Conservation (phyloP, 108 stramenopile genomes). For the Craspedostauros australis region DNA sequence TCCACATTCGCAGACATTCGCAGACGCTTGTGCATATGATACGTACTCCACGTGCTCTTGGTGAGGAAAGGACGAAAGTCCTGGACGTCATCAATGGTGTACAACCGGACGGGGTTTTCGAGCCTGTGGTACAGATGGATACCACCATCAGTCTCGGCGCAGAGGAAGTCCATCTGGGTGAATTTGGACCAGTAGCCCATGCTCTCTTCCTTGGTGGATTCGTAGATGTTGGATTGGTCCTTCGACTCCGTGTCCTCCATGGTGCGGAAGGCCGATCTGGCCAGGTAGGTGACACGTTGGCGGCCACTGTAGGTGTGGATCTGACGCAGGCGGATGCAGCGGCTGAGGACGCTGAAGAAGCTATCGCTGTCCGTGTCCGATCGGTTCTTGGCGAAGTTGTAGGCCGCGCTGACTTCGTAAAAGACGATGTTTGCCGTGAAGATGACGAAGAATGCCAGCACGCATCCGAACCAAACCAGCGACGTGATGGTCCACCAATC, state of each 20-base stretch:
- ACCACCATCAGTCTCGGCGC: too few relatives aligned
- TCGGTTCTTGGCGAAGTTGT: constrained; percentile 2
- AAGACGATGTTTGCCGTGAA: constrained; percentile 33
- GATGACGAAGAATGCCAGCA: constrained; percentile 21
- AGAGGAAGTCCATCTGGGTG: background rate
- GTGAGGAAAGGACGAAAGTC: constrained; percentile 52
- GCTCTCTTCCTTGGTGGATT: background rate
- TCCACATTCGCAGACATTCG: too few relatives aligned
- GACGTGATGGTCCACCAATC: constrained; percentile 50
- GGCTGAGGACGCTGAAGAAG: constrained; percentile 8
- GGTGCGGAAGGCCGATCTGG: constrained; percentile 4
- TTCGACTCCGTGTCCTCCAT: constrained; percentile 9
- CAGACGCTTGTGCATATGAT: too few relatives aligned
- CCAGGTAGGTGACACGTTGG: constrained; percentile 1
- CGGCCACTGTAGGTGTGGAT: constrained; percentile 5
- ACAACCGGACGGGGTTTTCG: constrained; percentile 36
- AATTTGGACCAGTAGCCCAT: background rate
- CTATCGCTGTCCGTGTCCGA: background rate
- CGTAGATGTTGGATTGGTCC: background rate
- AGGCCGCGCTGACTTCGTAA: constrained; percentile 20
- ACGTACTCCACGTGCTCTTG: constrained; percentile 19
- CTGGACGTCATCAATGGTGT: constrained; percentile 40
- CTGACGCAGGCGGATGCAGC: constrained; percentile 19
- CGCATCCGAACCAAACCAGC: constrained; percentile 34
- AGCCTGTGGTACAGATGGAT: constrained; percentile 14